Conservation (phyloP, 2,329 filamentous ascomycete species). For the Colletotrichum theobromicola region DNA sequence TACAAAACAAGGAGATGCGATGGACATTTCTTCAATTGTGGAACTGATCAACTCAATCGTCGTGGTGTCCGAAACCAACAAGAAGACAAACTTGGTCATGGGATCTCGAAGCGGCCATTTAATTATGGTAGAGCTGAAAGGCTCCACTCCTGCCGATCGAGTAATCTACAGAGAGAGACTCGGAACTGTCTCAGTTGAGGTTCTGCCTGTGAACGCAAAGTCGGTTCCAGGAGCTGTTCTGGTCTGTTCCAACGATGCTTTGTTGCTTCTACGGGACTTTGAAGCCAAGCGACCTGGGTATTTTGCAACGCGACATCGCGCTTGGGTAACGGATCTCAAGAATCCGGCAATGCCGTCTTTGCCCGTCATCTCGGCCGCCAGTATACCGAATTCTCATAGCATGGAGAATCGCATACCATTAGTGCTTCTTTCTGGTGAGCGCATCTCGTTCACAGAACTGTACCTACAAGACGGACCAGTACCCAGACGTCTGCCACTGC, state of each 20-base stretch:
- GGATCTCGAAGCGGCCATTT: constrained; percentile 61
- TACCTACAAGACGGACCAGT: constrained; percentile 50
- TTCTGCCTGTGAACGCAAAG: constrained; percentile 29
- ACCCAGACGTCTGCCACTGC: constrained; percentile 52
- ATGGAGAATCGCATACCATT: constrained; percentile 45
- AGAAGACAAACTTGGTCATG: constrained; percentile 39
- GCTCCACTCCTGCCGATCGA: constrained; percentile 25
- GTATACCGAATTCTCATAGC: constrained; percentile 44
- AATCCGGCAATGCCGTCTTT: constrained; percentile 51
- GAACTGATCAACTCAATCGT: constrained; percentile 49
- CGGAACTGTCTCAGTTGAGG: constrained; percentile 39
- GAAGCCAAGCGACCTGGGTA: constrained; percentile 27
- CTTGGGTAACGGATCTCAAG: constrained; percentile 58
- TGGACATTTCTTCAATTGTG: constrained; percentile 7
- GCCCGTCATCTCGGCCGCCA: constrained; percentile 52
- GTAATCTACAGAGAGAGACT: constrained; percentile 36
- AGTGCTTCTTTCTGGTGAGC: constrained; percentile 54
- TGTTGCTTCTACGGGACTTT: constrained; percentile 48
- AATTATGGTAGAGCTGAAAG: constrained; percentile 39
- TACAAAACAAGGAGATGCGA: neutral
- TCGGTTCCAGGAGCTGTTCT: constrained; percentile 35
- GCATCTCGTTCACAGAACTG: constrained; percentile 59
- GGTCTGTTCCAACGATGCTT: constrained; percentile 52
- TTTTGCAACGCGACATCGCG: constrained; percentile 46
- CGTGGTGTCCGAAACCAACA: constrained; percentile 29